Percentiles rank a stretch among this genome's conserved stretches.
phyloP scores from a whole-genome alignment of 106 monocot genomes.

The Apostasia shenzhenica region DNA sequence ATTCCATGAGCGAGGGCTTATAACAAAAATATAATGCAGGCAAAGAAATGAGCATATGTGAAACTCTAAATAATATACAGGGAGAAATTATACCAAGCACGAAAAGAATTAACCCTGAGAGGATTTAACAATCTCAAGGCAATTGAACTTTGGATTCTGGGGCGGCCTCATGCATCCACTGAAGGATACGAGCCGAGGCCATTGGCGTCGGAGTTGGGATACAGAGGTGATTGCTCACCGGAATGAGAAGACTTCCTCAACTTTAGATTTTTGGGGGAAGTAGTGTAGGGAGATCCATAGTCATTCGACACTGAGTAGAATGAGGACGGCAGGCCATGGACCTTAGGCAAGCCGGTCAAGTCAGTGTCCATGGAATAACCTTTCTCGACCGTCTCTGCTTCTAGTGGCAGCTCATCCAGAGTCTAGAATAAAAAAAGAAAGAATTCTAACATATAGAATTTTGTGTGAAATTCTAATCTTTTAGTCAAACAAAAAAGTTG shows the following conservation, averaged over 20 bases:
- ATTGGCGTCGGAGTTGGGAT: slow-evolving; percentile 38
- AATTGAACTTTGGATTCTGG: too few relatives aligned
- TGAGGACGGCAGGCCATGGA: slow-evolving; percentile 59
- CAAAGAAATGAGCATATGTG: too few relatives aligned
- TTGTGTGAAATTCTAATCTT: too few relatives aligned
- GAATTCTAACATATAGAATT: background rate
- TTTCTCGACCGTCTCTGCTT: slow-evolving; percentile 72
- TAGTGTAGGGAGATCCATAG: slow-evolving; percentile 25
- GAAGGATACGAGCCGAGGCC: slow-evolving; percentile 43
- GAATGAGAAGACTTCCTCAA: slow-evolving; percentile 57
- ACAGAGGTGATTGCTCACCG: slow-evolving; percentile 45
- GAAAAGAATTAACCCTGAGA: too few relatives aligned
- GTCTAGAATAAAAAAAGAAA: slow-evolving; percentile 31
- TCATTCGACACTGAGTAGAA: slow-evolving; percentile 32
- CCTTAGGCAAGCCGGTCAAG: slow-evolving; percentile 61
- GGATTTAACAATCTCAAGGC: too few relatives aligned
- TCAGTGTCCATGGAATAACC: slow-evolving; percentile 60
- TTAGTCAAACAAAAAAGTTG: background rate
- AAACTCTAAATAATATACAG: too few relatives aligned
- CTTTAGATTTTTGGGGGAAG: slow-evolving; percentile 53
- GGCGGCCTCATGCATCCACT: background rate
- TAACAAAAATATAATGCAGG: too few relatives aligned
- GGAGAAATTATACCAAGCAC: too few relatives aligned
- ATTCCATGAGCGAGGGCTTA: too few relatives aligned
- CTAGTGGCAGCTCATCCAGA: slow-evolving; percentile 82